A percentile compares a stretch with the other conserved stretches of the same genome.
These are phyloP conservation scores for Kazachstania psychrophila DNA, from an alignment of 805 yeast species.

Conservation along the genomic window DNA sequence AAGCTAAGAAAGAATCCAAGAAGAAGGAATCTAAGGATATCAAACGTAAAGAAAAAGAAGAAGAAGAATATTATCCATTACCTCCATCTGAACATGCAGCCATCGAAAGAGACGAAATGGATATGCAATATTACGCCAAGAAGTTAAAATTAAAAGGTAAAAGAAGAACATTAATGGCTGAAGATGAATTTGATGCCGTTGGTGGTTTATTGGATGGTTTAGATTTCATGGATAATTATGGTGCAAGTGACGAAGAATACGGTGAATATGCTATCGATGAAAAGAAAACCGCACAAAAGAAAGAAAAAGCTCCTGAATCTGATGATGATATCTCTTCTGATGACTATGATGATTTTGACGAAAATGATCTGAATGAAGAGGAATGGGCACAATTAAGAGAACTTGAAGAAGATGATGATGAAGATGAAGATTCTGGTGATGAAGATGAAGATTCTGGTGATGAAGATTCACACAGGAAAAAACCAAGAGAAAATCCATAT, in stretches of 20 bases:
- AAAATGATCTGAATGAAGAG: slow-evolving; percentile 31
- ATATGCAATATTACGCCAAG: slow-evolving; percentile 73
- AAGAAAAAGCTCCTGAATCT: slow-evolving; percentile 30
- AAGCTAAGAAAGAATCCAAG: slow-evolving; percentile 19
- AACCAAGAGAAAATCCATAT: slow-evolving; percentile 58
- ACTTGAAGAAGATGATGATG: slow-evolving; percentile 18
- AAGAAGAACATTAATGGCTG: slow-evolving; percentile 37
- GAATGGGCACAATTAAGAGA: slow-evolving; percentile 28
- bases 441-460: slow-evolving; percentile 16
- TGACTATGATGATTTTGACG: slow-evolving; percentile 37
- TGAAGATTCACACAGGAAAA: slow-evolving; percentile 27
- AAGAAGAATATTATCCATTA: slow-evolving; percentile 18
- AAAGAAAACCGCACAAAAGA: slow-evolving; percentile 16
- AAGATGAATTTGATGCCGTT: slow-evolving; percentile 61
- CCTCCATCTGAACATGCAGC: slow-evolving; percentile 41
- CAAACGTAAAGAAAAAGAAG: slow-evolving; percentile 9
- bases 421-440: slow-evolving; percentile 16
- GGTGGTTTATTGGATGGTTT: slow-evolving; percentile 76
- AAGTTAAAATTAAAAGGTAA: slow-evolving; percentile 62
- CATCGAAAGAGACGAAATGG: slow-evolving; percentile 58
- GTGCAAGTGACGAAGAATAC: slow-evolving; percentile 25
- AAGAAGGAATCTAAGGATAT: slow-evolving; percentile 6
- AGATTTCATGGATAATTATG: slow-evolving; percentile 34
- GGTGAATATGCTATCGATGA: slow-evolving; percentile 25
- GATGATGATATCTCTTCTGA: slow-evolving; percentile 37